Conservation (phyloP, 768 basidiomycete species). For the Hydnum rufescens region DNA sequence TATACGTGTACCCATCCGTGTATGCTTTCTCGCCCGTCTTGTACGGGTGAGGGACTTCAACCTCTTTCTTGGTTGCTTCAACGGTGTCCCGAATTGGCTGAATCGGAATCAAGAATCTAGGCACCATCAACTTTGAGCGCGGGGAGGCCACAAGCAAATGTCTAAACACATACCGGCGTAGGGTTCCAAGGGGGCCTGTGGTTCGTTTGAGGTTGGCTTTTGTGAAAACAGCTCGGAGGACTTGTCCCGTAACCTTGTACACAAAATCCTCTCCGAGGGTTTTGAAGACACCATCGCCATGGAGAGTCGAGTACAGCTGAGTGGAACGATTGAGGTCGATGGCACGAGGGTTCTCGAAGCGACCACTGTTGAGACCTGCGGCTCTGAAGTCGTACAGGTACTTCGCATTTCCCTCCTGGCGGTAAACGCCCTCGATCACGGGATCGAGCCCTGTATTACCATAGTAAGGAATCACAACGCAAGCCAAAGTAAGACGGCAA, state of each 20-base stretch:
- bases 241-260: background rate
- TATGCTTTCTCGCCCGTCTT: background rate
- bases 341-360: background rate
- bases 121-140: background rate
- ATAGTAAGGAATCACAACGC: background rate
- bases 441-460: constrained; percentile 1
- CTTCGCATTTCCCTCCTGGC: background rate
- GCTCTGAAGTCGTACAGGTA: background rate
- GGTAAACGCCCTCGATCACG: background rate
- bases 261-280: background rate
- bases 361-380: background rate
- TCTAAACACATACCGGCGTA: background rate
- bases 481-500: background rate
- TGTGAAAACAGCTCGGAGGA: background rate
- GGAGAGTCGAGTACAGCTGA: background rate
- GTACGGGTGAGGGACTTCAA: background rate
- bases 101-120: background rate
- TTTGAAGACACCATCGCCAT: background rate
- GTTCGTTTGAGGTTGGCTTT: background rate
- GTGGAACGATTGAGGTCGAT: background rate
- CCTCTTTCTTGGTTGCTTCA: background rate
- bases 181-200: background rate
- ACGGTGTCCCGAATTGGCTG: background rate
- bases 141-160: background rate
- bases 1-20: background rate